Evolutionary conservation across 176 grass and related monocot genomes (phyloP).

Genomic region (Aegilops umbellulata): DNA sequence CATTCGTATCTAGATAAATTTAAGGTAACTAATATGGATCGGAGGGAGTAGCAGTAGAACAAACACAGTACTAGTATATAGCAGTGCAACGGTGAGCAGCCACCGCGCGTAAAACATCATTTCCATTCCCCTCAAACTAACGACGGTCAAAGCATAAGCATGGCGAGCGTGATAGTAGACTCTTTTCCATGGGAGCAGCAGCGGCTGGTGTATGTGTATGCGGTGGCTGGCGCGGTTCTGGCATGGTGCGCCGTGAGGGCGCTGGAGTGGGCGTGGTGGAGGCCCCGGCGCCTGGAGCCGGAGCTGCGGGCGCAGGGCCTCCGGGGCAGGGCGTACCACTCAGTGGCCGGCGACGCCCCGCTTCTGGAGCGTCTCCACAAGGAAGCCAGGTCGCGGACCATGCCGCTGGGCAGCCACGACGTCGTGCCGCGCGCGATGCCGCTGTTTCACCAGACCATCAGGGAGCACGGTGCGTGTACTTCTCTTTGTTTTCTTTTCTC

Average conservation of each 20-base stretch:
- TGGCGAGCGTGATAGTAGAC: neutral
- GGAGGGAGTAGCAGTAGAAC: too few species aligned
- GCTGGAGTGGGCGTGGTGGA: too few species aligned
- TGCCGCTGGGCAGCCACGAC: slow-evolving; percentile 28
- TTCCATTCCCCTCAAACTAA: too few species aligned
- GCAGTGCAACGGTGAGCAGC: neutral
- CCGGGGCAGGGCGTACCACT: too few species aligned
- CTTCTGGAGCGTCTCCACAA: too few species aligned
- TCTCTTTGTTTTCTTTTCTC: neutral
- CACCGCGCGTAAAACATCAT: neutral
- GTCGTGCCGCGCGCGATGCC: slow-evolving; percentile 40
- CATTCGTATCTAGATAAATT: too few species aligned
- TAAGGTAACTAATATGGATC: too few species aligned
- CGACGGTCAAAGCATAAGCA: neutral
- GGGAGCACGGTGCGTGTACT: slow-evolving; percentile 36
- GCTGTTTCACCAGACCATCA: slow-evolving; percentile 45
- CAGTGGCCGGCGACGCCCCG: fast-evolving
- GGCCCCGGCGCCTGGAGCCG: too few species aligned
- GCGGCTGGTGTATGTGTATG: neutral
- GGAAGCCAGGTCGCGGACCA: too few species aligned
- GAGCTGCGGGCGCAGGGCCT: too few species aligned
- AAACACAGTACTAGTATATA: too few species aligned
- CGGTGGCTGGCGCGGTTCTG: neutral
- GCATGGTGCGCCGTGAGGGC: slow-evolving; percentile 12
- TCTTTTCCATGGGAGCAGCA: neutral